Percentiles rank a stretch among this genome's conserved stretches.
Conservation (phyloP, 306 rosid species). For the Sicyos baderoa region DNA sequence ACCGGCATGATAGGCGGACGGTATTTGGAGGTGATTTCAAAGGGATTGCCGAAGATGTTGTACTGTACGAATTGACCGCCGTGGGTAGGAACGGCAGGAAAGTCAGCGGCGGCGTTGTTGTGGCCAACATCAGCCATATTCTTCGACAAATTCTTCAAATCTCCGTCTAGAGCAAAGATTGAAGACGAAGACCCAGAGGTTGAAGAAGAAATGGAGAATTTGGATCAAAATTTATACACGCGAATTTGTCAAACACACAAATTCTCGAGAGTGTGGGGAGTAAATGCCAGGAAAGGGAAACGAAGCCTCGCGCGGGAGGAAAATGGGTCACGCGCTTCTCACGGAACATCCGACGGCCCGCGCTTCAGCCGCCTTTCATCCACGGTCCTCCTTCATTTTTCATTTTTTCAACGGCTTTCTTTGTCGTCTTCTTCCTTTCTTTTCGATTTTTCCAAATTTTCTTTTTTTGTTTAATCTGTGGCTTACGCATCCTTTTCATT, state of each 20-base stretch:
- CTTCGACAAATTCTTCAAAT: slow-evolving; percentile 2
- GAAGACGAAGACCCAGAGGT: slow-evolving; percentile 16
- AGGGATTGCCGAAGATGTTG: slow-evolving; percentile 79
- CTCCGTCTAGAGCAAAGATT: slow-evolving; percentile 11
- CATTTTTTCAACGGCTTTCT: slow-evolving; percentile 45
- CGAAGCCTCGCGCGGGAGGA: slow-evolving; percentile 50
- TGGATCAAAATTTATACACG: neutral
- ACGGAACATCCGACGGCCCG: slow-evolving; percentile 30
- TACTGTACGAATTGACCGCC: slow-evolving; percentile 76
- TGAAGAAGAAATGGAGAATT: slow-evolving; percentile 2
- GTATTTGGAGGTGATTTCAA: slow-evolving; percentile 76
- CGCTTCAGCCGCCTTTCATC: slow-evolving; percentile 63
- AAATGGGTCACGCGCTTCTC: slow-evolving; percentile 27
- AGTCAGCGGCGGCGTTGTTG: slow-evolving; percentile 33
- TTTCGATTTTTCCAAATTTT: neutral
- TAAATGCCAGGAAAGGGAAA: slow-evolving; percentile 38
- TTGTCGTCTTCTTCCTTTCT: neutral
- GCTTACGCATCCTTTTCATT: neutral
- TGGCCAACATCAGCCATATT: slow-evolving; percentile 47
- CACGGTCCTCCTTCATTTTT: slow-evolving; percentile 31
- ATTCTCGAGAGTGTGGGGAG: slow-evolving; percentile 35
- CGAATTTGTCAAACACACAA: neutral
- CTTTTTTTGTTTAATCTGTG: neutral
- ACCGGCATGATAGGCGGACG: slow-evolving; percentile 92
- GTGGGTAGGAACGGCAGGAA: slow-evolving; percentile 58